Conservation (phyloP, 129 eudicot species). For the Helianthus annuus region DNA sequence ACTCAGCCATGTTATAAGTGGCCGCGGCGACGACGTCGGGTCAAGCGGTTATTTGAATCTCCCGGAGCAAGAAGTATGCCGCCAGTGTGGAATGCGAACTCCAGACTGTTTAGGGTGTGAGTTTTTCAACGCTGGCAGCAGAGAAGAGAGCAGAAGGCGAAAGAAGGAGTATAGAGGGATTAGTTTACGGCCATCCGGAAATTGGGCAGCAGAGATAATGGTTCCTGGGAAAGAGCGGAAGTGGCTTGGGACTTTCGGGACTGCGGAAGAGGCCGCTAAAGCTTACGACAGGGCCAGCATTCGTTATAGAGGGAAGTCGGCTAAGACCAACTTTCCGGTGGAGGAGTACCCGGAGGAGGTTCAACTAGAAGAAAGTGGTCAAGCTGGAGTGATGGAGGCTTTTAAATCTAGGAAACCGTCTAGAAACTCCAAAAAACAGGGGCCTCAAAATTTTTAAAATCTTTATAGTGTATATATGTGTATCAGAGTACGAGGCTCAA, state of each 20-base stretch:
- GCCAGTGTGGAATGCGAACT: neutral
- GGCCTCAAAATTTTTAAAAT: too few species aligned
- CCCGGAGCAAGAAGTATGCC: neutral
- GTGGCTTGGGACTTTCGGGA: slow-evolving; percentile 10
- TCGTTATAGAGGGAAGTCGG: neutral
- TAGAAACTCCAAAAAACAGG: too few species aligned
- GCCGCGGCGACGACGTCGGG: neutral
- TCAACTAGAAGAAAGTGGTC: neutral
- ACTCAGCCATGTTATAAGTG: neutral
- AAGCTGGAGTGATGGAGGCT: too few species aligned
- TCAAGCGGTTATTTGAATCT: too few species aligned
- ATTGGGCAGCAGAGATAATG: slow-evolving; percentile 13
- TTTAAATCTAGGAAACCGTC: too few species aligned
- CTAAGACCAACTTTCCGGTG: neutral
- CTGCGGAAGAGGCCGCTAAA: slow-evolving; percentile 6
- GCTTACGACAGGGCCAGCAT: slow-evolving; percentile 5
- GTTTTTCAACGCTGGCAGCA: neutral
- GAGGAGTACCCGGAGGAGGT: neutral
- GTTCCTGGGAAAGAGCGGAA: neutral
- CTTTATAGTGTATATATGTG: too few species aligned
- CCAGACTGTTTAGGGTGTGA: slow-evolving; percentile 14
- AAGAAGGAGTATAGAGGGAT: slow-evolving; percentile 11
- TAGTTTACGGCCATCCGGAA: neutral
- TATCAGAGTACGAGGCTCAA: too few species aligned
- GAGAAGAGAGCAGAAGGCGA: neutral